Evolutionary conservation across 192 early-diverging fungal genomes (phyloP).

Genomic region (Dissophora globulifera): DNA sequence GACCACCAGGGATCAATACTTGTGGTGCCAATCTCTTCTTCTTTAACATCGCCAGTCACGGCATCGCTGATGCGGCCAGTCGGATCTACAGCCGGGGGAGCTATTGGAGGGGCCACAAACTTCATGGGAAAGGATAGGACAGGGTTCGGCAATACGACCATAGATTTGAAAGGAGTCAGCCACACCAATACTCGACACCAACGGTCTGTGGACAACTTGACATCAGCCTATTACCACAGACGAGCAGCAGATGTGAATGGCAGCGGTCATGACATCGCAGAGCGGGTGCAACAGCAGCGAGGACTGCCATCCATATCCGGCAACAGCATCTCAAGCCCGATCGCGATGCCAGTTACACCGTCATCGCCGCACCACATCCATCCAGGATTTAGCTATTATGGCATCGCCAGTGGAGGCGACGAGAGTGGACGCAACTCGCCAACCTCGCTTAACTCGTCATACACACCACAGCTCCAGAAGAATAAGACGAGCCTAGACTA

Average conservation of each 20-base stretch:
- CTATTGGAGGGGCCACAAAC: too few relatives aligned
- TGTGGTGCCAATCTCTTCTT: not conserved
- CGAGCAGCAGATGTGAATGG: conserved; percentile 24
- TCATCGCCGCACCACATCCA: not conserved
- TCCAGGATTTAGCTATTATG: conserved; percentile 30
- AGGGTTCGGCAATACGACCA: conserved; percentile 17
- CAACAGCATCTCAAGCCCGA: not conserved
- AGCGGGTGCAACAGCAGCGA: not conserved
- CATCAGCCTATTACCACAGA: conserved; percentile 37
- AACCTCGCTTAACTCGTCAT: too few relatives aligned
- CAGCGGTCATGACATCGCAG: too few relatives aligned
- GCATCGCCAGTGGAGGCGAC: conserved; percentile 3
- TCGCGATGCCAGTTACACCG: not conserved
- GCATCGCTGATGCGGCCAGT: not conserved
- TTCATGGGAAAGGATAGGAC: not conserved
- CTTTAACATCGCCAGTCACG: conserved; percentile 3
- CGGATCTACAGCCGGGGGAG: conserved; percentile 6
- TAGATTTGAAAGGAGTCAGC: conserved; percentile 22
- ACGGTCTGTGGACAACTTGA: conserved; percentile 32
- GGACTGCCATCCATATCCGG: not conserved
- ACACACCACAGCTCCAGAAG: conserved; percentile 5
- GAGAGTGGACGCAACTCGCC: conserved; percentile 28
- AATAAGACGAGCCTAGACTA: conserved; percentile 25
- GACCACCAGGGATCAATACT: too few relatives aligned
- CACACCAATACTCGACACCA: conserved; percentile 35